Evolutionary conservation across 768 basidiomycete genomes (phyloP).

Genomic region (Panaeolus papilionaceus): DNA sequence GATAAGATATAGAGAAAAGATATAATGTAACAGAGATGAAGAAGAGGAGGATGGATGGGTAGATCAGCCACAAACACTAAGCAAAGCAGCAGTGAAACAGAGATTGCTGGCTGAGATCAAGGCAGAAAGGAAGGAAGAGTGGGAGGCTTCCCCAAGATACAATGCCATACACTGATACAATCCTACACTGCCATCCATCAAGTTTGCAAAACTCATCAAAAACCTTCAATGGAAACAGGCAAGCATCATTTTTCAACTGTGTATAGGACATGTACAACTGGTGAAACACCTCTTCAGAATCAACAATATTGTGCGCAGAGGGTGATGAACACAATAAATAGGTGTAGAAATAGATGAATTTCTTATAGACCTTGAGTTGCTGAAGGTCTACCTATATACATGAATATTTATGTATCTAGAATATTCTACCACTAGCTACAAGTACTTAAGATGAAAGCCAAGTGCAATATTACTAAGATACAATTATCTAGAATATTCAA

Average conservation of each 20-base stretch:
- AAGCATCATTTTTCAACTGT: constrained; percentile 36
- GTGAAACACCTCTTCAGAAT: constrained; percentile 37
- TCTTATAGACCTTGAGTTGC: no score
- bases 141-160: constrained; percentile 19
- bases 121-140: constrained; percentile 20
- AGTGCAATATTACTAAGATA: no score
- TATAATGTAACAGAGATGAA: no score
- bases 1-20: no score
- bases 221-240: constrained; percentile 23
- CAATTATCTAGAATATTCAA: no score
- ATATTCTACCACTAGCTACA: no score
- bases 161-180: constrained; percentile 20
- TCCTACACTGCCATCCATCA: constrained; percentile 21
- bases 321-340: no score
- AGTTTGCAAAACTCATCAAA: constrained; percentile 21
- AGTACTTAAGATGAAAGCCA: no score
- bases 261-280: constrained; percentile 37
- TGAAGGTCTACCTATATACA: no score
- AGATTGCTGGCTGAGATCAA: constrained; percentile 23
- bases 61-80: constrained; percentile 1
- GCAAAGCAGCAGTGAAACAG: constrained; percentile 21
- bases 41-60: neutral
- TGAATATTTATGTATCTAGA: no score
- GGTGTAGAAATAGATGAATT: no score
- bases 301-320: neutral